Percentiles rank a stretch among this genome's conserved stretches.
Evolutionary conservation across 306 rosid genomes (phyloP).

Genomic region (Parietaria judaica): DNA sequence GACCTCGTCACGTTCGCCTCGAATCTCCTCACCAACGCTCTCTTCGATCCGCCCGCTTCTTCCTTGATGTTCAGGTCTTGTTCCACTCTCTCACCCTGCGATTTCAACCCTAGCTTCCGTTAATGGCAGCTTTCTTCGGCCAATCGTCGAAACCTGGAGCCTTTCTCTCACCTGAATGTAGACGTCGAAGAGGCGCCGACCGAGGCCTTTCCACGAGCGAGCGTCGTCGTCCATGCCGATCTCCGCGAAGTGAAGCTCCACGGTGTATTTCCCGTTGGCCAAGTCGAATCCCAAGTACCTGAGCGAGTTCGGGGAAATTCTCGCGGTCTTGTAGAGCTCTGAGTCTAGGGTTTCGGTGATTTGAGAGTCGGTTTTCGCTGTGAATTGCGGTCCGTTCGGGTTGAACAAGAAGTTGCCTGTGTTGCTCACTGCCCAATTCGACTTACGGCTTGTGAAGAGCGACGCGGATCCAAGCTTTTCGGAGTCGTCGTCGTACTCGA

Average conservation of each 20-base stretch:
- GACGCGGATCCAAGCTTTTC: conserved; percentile 29
- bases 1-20: conserved; percentile 23
- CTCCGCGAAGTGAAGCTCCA: conserved; percentile 37
- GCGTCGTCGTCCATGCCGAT: conserved; percentile 24
- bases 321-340: conserved; percentile 28
- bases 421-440: conserved; percentile 28
- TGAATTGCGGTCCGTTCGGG: conserved; percentile 23
- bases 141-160: too few species aligned
- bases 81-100: conserved; percentile 26
- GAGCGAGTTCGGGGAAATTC: conserved; percentile 31
- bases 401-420: conserved; percentile 24
- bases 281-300: conserved; percentile 30
- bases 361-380: conserved; percentile 22
- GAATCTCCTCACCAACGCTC: conserved; percentile 20
- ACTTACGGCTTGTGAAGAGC: conserved; percentile 9
- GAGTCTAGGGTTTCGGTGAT: conserved; percentile 23
- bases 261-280: conserved; percentile 20
- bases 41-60: conserved; percentile 27
- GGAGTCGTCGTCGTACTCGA: conserved; percentile 21
- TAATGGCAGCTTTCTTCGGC: too few species aligned
- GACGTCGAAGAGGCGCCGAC: conserved; percentile 31
- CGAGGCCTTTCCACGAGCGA: conserved; percentile 31
- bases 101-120: too few species aligned
- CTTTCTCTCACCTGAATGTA: conserved; percentile 27
- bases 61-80: conserved; percentile 30